These are phyloP conservation scores for Aristolochia contorta DNA, from an alignment of 164 flowering plant genomes.

Conservation along the genomic window DNA sequence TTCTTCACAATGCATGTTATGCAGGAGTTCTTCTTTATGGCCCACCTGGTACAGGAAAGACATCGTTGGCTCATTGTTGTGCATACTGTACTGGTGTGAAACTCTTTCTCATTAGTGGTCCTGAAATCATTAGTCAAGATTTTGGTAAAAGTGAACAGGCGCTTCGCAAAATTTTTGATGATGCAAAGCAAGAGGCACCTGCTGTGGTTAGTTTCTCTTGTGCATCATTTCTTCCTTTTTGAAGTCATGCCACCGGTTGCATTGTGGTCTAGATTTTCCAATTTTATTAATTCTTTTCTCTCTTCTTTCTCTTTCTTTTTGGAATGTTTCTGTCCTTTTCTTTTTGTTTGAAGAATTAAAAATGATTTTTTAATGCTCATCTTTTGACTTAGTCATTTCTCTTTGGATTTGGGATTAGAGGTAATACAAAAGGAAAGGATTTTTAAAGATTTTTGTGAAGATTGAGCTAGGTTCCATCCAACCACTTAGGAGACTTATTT, in stretches of 20 bases:
- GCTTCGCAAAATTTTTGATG: constrained; percentile 55
- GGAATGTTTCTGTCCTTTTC: not conserved
- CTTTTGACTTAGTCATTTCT: too few relatives aligned
- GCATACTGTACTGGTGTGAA: constrained; percentile 70
- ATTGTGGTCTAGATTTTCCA: not conserved
- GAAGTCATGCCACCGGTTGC: not conserved
- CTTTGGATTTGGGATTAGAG: too few relatives aligned
- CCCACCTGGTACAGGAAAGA: constrained; percentile 94
- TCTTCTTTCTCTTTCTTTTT: not conserved
- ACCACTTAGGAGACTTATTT: too few relatives aligned
- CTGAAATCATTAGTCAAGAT: constrained; percentile 71
- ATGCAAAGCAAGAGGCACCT: constrained; percentile 69
- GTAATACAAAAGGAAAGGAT: too few relatives aligned
- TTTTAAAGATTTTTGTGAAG: too few relatives aligned
- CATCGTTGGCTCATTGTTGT: constrained; percentile 69
- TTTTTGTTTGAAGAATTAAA: too few relatives aligned
- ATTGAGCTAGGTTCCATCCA: too few relatives aligned
- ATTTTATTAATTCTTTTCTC: not conserved
- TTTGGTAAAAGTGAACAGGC: constrained; percentile 88
- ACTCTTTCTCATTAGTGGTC: constrained; percentile 72
- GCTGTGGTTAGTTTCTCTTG: constrained; percentile 58
- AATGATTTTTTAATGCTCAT: too few relatives aligned
- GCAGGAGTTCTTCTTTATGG: constrained; percentile 98
- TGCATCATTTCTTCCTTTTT: not conserved
- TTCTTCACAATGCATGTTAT: constrained; percentile 30